Evolutionary conservation across 2,329 filamentous ascomycete genomes (phyloP).

Genomic region (Penicillium sp.): DNA sequence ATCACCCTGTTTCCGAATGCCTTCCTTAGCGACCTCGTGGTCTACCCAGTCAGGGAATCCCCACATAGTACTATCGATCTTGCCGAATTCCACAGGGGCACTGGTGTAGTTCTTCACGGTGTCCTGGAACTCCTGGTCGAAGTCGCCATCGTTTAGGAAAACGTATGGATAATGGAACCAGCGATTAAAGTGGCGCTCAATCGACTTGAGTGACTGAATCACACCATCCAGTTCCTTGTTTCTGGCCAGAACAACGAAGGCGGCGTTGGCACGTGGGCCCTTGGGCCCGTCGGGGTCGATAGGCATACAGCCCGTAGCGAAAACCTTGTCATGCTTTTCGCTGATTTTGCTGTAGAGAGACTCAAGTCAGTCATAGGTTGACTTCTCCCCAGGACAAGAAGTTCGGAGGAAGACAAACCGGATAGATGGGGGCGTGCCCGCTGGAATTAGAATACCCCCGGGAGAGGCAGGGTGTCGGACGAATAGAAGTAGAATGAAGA

Average conservation of each 20-base stretch:
- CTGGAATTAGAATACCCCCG: slow-evolving; percentile 79
- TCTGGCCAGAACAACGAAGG: slow-evolving; percentile 89
- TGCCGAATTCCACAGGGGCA: slow-evolving; percentile 82
- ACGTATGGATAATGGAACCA: slow-evolving; percentile 99
- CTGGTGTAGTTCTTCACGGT: slow-evolving; percentile 89
- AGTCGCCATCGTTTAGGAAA: slow-evolving; percentile 95
- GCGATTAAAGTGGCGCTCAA: slow-evolving; percentile 97
- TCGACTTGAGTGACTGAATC: slow-evolving; percentile 93
- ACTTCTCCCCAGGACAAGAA: neutral
- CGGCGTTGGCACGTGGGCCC: slow-evolving; percentile 78
- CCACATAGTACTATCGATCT: slow-evolving; percentile 88
- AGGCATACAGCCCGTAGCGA: slow-evolving; percentile 78
- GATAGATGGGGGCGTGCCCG: slow-evolving; percentile 82
- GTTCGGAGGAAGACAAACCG: slow-evolving; percentile 58
- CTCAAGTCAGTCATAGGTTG: neutral
- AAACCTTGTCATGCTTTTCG: slow-evolving; percentile 95
- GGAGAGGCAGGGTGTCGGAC: slow-evolving; percentile 81
- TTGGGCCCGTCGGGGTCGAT: slow-evolving; percentile 61
- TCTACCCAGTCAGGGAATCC: slow-evolving; percentile 97
- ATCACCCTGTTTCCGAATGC: slow-evolving; percentile 94
- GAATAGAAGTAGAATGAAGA: slow-evolving; percentile 86
- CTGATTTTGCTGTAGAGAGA: slow-evolving; percentile 73
- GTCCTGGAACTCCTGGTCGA: slow-evolving; percentile 91
- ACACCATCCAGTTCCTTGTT: slow-evolving; percentile 97
- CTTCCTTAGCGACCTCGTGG: slow-evolving; percentile 87